Evolutionary conservation across 169 alveolate genomes (phyloP).

Genomic region (Plasmodium gonderi): DNA sequence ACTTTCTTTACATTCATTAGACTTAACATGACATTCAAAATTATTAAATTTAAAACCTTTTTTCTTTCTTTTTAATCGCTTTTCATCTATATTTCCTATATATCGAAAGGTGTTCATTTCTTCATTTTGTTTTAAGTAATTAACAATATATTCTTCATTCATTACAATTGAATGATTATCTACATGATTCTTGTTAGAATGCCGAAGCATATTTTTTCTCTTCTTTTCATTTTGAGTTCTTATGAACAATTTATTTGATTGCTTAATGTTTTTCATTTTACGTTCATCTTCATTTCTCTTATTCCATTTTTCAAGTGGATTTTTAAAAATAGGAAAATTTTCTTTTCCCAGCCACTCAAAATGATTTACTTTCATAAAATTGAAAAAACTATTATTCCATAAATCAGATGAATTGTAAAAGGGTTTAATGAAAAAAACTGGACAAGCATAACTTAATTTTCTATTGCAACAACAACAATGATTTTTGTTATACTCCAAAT

Average conservation of each 20-base stretch:
- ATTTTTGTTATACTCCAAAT: slow-evolving; percentile 30
- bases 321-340: background rate
- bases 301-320: slow-evolving; percentile 17
- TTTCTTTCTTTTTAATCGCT: slow-evolving; percentile 24
- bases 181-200: background rate
- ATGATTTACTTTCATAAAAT: slow-evolving; percentile 69
- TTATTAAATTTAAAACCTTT: background rate
- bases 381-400: slow-evolving; percentile 56
- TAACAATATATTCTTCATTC: slow-evolving; percentile 23
- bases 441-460: slow-evolving; percentile 55
- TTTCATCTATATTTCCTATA: slow-evolving; percentile 22
- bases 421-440: slow-evolving; percentile 70
- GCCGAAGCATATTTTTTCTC: background rate
- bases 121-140: slow-evolving; percentile 20
- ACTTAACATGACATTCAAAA: background rate
- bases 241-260: slow-evolving; percentile 50
- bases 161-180: background rate
- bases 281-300: slow-evolving; percentile 25
- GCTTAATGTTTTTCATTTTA: slow-evolving; percentile 59
- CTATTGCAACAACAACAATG: slow-evolving; percentile 64
- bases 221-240: slow-evolving; percentile 59
- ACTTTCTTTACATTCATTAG: slow-evolving; percentile 8
- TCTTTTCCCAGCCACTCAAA: slow-evolving; percentile 46
- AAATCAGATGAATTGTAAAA: slow-evolving; percentile 66
- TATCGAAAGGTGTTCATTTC: slow-evolving; percentile 15